Conservation (phyloP, 495 filamentous ascomycete species). For the Alectoria sarmentosa region DNA sequence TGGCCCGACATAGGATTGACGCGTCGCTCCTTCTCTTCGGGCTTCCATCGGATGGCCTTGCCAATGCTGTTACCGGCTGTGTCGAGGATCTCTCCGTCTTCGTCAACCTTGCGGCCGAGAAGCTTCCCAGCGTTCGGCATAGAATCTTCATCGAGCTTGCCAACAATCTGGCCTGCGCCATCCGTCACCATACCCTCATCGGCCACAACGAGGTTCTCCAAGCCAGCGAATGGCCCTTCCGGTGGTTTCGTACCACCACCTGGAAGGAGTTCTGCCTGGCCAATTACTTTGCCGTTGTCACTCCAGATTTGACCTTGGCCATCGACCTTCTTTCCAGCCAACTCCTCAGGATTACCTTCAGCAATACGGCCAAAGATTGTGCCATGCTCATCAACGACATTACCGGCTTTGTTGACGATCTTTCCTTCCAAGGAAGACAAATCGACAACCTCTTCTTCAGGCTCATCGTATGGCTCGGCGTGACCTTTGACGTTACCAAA, state of each 20-base stretch:
- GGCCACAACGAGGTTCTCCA: slow-evolving; percentile 61
- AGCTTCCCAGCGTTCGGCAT: slow-evolving; percentile 56
- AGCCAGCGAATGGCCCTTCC: slow-evolving; percentile 74
- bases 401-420: slow-evolving; percentile 79
- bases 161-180: slow-evolving; percentile 57
- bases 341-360: slow-evolving; percentile 60
- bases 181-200: slow-evolving; percentile 70
- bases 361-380: slow-evolving; percentile 67
- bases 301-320: slow-evolving; percentile 75
- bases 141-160: slow-evolving; percentile 59
- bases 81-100: slow-evolving; percentile 77
- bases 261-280: slow-evolving; percentile 69
- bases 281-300: slow-evolving; percentile 72
- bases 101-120: slow-evolving; percentile 68
- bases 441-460: slow-evolving; percentile 52
- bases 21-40: slow-evolving; percentile 61
- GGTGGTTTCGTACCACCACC: slow-evolving; percentile 61
- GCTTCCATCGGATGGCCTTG: slow-evolving; percentile 74
- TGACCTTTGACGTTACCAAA: slow-evolving; percentile 73
- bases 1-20: slow-evolving; percentile 68
- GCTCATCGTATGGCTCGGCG: slow-evolving; percentile 61
- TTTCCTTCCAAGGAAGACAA: slow-evolving; percentile 69
- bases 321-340: slow-evolving; percentile 76
- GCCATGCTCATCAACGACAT: slow-evolving; percentile 71
- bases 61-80: slow-evolving; percentile 77